phyloP scores from a whole-genome alignment of 345 rosid species.

The Salix koriyanagi region DNA sequence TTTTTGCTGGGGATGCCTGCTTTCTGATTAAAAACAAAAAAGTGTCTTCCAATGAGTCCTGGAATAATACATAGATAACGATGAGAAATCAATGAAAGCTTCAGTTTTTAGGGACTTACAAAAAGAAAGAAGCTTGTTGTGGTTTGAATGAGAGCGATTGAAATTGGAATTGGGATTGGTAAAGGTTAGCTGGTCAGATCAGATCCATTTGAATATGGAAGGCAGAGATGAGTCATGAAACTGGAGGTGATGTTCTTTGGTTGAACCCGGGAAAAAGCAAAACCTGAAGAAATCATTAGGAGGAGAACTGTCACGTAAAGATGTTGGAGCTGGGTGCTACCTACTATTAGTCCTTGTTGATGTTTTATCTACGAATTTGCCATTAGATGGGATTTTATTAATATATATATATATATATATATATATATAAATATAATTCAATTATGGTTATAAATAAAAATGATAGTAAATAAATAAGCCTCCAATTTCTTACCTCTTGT shows the following conservation, averaged over 20 bases:
- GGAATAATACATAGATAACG: not conserved
- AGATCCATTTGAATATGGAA: not conserved
- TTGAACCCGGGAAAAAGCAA: not conserved
- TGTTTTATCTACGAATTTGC: not conserved
- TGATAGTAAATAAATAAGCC: not conserved
- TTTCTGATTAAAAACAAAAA: not conserved
- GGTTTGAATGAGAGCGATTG: not conserved
- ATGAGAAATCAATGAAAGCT: not conserved
- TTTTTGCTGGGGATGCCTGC: not conserved
- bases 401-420: too few relatives aligned
- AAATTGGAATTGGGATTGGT: not conserved
- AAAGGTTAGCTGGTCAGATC: not conserved
- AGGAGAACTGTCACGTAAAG: not conserved
- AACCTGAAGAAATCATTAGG: not conserved
- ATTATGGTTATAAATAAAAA: not conserved
- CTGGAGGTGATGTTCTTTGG: not conserved
- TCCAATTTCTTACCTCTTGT: not conserved
- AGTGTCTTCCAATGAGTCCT: not conserved
- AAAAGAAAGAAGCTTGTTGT: not conserved
- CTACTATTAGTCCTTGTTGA: not conserved
- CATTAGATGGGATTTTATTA: not conserved
- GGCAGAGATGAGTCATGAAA: not conserved
- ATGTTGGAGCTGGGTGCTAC: not conserved
- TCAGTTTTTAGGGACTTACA: not conserved
- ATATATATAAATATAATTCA: too few relatives aligned